Evolutionary conservation across 148 eudicot species (phyloP).

Genomic region (Vaccinium myrtillus): DNA sequence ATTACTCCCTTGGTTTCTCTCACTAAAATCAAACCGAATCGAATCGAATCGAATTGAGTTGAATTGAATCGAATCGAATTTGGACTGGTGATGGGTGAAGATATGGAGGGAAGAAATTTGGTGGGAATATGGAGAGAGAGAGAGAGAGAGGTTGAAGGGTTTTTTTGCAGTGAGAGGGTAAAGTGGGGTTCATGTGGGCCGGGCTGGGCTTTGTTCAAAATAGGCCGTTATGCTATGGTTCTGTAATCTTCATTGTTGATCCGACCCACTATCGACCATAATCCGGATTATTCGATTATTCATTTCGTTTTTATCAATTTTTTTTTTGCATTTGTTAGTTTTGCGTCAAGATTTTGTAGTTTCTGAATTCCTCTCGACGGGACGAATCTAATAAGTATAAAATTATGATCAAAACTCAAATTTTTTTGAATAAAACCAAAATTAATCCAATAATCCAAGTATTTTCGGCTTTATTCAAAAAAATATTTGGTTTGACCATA

Average conservation of each 20-base stretch:
- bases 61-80: not conserved
- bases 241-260: not conserved
- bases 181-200: not conserved
- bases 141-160: not conserved
- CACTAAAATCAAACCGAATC: not conserved
- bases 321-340: too few species aligned
- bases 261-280: too few species aligned
- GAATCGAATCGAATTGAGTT: not conserved
- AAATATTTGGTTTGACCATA: too few species aligned
- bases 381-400: too few species aligned
- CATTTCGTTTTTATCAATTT: too few species aligned
- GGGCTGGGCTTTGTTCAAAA: not conserved
- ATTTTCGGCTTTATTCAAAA: too few species aligned
- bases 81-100: not conserved
- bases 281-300: too few species aligned
- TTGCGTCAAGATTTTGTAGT: too few species aligned
- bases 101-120: constrained; percentile 11
- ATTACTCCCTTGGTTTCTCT: constrained; percentile 25
- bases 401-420: too few species aligned
- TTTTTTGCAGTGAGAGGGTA: not conserved
- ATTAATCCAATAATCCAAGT: too few species aligned
- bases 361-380: too few species aligned
- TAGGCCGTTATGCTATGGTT: not conserved
- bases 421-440: too few species aligned
- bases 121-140: not conserved